Percentiles rank a stretch among this genome's conserved stretches.
Evolutionary conservation across 768 basidiomycete genomes (phyloP).

Genomic region (Phylloporus rhodoxanthus): DNA sequence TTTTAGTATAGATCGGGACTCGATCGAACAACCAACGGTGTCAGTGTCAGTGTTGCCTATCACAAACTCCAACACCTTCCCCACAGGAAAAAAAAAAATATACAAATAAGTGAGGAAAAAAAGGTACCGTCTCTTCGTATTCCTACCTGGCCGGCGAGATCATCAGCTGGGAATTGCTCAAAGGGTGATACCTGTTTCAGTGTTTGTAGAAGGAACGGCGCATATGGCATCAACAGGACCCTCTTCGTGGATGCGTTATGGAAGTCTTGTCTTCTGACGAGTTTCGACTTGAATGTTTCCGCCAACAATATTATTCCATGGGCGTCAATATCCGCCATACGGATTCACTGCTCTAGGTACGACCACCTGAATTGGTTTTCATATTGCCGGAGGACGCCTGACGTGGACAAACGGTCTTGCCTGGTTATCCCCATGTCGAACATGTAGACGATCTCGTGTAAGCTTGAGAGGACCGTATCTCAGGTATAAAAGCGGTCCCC

Average conservation of each 20-base stretch:
- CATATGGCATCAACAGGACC: slow-evolving; percentile 8
- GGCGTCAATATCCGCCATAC: slow-evolving; percentile 9
- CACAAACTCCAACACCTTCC: neutral
- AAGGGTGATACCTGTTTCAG: slow-evolving; percentile 29
- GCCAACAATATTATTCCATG: slow-evolving; percentile 15
- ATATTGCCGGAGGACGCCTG: slow-evolving; percentile 20
- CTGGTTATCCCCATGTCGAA: slow-evolving; percentile 23
- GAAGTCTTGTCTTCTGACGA: slow-evolving; percentile 26
- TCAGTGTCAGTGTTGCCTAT: no score
- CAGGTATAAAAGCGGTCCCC: slow-evolving; percentile 26
- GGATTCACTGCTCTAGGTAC: slow-evolving; percentile 21
- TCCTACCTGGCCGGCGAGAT: slow-evolving; percentile 17
- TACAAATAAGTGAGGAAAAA: neutral
- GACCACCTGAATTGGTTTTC: slow-evolving; percentile 25
- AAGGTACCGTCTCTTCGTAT: slow-evolving; percentile 15
- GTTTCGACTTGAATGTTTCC: slow-evolving; percentile 28
- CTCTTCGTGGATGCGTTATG: slow-evolving; percentile 28
- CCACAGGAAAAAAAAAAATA: neutral
- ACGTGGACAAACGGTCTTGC: slow-evolving; percentile 22
- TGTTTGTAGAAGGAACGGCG: slow-evolving; percentile 9
- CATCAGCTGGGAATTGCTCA: slow-evolving; percentile 23
- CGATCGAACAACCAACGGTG: no score
- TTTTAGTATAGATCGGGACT: neutral
- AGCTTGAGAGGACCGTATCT: slow-evolving; percentile 22
- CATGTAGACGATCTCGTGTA: slow-evolving; percentile 23